Percentiles rank a stretch among this genome's conserved stretches.
Evolutionary conservation across 2,329 filamentous ascomycete genomes (phyloP).

Genomic region (Harringtonia lauricola): DNA sequence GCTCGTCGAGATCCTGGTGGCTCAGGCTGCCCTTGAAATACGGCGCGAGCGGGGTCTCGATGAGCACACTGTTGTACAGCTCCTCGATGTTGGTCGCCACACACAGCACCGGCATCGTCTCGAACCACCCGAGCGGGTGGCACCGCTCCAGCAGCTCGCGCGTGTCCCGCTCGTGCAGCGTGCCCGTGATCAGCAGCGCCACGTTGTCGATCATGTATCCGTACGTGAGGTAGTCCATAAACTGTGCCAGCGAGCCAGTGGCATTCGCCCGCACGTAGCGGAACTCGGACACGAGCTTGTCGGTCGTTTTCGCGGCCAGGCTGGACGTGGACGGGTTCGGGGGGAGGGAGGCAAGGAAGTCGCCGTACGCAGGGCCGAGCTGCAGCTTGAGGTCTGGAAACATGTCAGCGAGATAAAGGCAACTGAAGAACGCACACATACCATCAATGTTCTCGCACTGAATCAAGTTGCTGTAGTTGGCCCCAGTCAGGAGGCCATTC

Average conservation of each 20-base stretch:
- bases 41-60: constrained; percentile 88
- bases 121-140: constrained; percentile 96
- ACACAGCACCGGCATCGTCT: constrained; percentile 96
- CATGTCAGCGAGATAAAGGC: neutral
- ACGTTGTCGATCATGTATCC: constrained; percentile 99
- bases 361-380: constrained; percentile 90
- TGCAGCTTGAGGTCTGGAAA: constrained; percentile 89
- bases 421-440: constrained; percentile 32
- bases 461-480: constrained; percentile 90
- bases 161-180: constrained; percentile 93
- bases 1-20: constrained; percentile 93
- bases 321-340: constrained; percentile 95
- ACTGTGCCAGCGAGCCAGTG: constrained; percentile 80
- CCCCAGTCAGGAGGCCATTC: constrained; percentile 78
- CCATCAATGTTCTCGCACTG: constrained; percentile 98
- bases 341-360: constrained; percentile 86
- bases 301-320: constrained; percentile 88
- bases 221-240: constrained; percentile 97
- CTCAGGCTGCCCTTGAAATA: constrained; percentile 97
- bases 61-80: constrained; percentile 93
- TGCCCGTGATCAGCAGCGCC: constrained; percentile 93
- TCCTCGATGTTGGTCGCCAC: constrained; percentile 98
- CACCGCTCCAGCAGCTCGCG: constrained; percentile 90
- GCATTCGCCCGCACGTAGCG: constrained; percentile 92
- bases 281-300: constrained; percentile 97